Conservation (phyloP, 2,329 filamentous ascomycete species). For the Trichocomaceae sp. region DNA sequence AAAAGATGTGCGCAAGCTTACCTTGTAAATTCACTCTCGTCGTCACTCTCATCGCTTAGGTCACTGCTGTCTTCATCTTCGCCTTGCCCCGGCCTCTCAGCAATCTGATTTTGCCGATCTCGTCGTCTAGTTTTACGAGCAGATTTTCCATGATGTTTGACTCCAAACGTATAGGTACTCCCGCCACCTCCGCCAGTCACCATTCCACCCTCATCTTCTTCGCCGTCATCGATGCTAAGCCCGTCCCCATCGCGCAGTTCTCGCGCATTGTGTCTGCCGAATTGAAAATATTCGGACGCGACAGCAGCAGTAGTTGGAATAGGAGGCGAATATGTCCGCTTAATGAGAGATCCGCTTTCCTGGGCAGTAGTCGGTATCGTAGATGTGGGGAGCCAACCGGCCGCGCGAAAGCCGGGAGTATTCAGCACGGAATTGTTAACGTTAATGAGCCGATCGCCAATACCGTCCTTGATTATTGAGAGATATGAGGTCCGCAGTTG, state of each 20-base stretch:
- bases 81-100: slow-evolving; percentile 48
- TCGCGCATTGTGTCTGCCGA: slow-evolving; percentile 30
- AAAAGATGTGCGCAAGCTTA: slow-evolving; percentile 15
- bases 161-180: slow-evolving; percentile 50
- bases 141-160: slow-evolving; percentile 27
- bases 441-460: slow-evolving; percentile 59
- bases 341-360: slow-evolving; percentile 42
- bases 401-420: slow-evolving; percentile 58
- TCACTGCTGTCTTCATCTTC: slow-evolving; percentile 63
- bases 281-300: slow-evolving; percentile 57
- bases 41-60: slow-evolving; percentile 60
- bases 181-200: slow-evolving; percentile 51
- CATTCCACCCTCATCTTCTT: slow-evolving; percentile 58
- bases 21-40: slow-evolving; percentile 47
- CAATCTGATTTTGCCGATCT: slow-evolving; percentile 41
- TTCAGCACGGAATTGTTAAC: slow-evolving; percentile 58
- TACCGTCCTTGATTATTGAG: slow-evolving; percentile 57
- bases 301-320: slow-evolving; percentile 55
- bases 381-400: slow-evolving; percentile 49
- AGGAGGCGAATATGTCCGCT: slow-evolving; percentile 60
- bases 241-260: slow-evolving; percentile 23
- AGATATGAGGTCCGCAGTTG: slow-evolving; percentile 60
- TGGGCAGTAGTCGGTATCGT: slow-evolving; percentile 28
- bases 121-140: slow-evolving; percentile 28
- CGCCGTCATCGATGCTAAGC: slow-evolving; percentile 41